A percentile compares a stretch with the other conserved stretches of the same genome.
These are phyloP conservation scores for Pachyrhizus erosus DNA, from an alignment of 306 rosid genomes.

Conservation along the genomic window DNA sequence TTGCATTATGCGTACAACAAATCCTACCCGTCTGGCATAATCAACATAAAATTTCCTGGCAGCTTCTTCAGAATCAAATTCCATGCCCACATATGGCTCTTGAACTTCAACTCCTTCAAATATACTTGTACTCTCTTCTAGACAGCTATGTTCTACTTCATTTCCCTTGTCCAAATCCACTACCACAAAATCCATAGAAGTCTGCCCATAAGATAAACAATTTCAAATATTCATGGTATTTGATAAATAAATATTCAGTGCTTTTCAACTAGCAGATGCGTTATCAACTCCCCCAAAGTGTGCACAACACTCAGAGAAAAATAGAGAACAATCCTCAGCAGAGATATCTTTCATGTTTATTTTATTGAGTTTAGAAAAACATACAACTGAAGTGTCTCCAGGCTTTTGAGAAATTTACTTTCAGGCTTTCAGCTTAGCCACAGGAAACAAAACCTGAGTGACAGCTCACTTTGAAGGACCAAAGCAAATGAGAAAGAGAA, in stretches of 20 bases:
- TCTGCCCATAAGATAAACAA: slow-evolving; percentile 29
- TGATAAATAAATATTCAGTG: not conserved
- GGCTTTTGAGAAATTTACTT: slow-evolving; percentile 17
- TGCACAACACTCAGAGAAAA: slow-evolving; percentile 12
- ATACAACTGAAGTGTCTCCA: slow-evolving; percentile 11
- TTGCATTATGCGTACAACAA: slow-evolving; percentile 85
- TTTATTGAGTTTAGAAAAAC: slow-evolving; percentile 16
- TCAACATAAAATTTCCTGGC: slow-evolving; percentile 76
- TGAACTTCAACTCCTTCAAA: slow-evolving; percentile 55
- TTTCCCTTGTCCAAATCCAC: slow-evolving; percentile 69
- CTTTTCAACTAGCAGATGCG: slow-evolving; percentile 29
- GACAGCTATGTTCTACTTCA: slow-evolving; percentile 49
- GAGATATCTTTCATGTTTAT: not conserved
- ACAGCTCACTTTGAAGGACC: slow-evolving; percentile 7
- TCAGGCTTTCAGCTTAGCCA: slow-evolving; percentile 17
- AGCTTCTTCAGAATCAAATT: slow-evolving; percentile 81
- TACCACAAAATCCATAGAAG: slow-evolving; percentile 48
- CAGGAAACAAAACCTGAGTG: slow-evolving; percentile 17
- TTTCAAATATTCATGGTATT: slow-evolving; percentile 19
- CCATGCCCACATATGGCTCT: slow-evolving; percentile 92
- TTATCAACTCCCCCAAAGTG: slow-evolving; percentile 20
- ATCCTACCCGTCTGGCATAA: slow-evolving; percentile 81
- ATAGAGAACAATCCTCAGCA: not conserved
- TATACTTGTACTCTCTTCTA: slow-evolving; percentile 57
- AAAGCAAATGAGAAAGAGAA: not conserved